These are phyloP conservation scores for Cochlearia excelsa DNA, from an alignment of 345 rosid species.

Conservation along the genomic window DNA sequence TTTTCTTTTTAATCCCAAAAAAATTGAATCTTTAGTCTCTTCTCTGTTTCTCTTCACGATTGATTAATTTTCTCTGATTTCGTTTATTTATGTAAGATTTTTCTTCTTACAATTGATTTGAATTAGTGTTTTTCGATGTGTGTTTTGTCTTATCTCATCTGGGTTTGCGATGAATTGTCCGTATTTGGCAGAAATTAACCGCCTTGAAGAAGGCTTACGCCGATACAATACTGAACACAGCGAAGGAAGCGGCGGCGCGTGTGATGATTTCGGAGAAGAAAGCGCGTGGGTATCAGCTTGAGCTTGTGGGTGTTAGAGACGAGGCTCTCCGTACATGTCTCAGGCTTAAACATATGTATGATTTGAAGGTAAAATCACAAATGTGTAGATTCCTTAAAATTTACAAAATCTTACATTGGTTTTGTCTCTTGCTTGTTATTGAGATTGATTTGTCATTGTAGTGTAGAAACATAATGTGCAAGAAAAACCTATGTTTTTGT, in stretches of 20 bases:
- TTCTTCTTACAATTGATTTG: conserved; percentile 13
- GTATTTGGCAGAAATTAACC: conserved; percentile 53
- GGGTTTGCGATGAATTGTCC: conserved; percentile 30
- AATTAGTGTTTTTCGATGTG: conserved; percentile 10
- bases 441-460: background rate
- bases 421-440: background rate
- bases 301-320: conserved; percentile 63
- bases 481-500: background rate
- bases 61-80: background rate
- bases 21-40: conserved; percentile 17
- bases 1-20: conserved; percentile 13
- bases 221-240: conserved; percentile 77
- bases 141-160: conserved; percentile 27
- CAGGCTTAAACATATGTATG: conserved; percentile 78
- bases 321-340: conserved; percentile 73
- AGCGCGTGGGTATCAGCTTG: conserved; percentile 61
- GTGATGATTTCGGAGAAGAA: conserved; percentile 79
- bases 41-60: conserved; percentile 30
- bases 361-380: conserved; percentile 56
- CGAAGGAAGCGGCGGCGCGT: conserved; percentile 91
- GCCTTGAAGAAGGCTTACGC: conserved; percentile 97
- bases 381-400: too few relatives aligned
- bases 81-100: conserved; percentile 25
- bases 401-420: background rate
- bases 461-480: background rate